phyloP scores from a whole-genome alignment of 306 rosid genomes.

The Boehmeria nivea region DNA sequence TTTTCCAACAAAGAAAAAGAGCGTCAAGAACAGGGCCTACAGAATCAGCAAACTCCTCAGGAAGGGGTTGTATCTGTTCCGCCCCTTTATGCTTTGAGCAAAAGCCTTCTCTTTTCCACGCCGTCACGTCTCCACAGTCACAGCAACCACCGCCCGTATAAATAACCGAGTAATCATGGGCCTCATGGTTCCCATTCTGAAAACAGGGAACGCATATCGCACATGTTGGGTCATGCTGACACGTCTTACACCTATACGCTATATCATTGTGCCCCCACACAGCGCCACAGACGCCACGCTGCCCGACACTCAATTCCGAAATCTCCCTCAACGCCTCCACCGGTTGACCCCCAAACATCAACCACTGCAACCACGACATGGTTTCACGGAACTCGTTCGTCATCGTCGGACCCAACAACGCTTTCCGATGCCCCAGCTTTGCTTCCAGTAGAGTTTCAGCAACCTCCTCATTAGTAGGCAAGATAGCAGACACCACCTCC shows the following conservation, averaged over 20 bases:
- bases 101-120: slow-evolving; percentile 95
- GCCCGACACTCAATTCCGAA: slow-evolving; percentile 54
- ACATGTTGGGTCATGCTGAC: slow-evolving; percentile 88
- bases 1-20: slow-evolving; percentile 60
- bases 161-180: slow-evolving; percentile 77
- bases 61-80: slow-evolving; percentile 79
- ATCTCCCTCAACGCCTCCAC: slow-evolving; percentile 38
- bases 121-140: slow-evolving; percentile 96
- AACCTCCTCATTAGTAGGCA: slow-evolving; percentile 65
- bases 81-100: slow-evolving; percentile 89
- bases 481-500: slow-evolving; percentile 54
- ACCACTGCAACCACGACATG: slow-evolving; percentile 84
- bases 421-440: slow-evolving; percentile 30
- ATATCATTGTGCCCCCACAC: slow-evolving; percentile 84
- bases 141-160: slow-evolving; percentile 91
- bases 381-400: slow-evolving; percentile 48
- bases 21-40: slow-evolving; percentile 69
- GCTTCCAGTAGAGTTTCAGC: slow-evolving; percentile 36
- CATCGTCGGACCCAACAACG: slow-evolving; percentile 22
- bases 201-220: slow-evolving; percentile 97
- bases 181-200: slow-evolving; percentile 75
- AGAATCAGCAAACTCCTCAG: slow-evolving; percentile 44
- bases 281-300: slow-evolving; percentile 90
- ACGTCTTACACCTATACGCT: slow-evolving; percentile 86
- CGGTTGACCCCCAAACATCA: slow-evolving; percentile 93